Conservation (phyloP, 257 asterid genomes). For the Salvia rosmarinus region DNA sequence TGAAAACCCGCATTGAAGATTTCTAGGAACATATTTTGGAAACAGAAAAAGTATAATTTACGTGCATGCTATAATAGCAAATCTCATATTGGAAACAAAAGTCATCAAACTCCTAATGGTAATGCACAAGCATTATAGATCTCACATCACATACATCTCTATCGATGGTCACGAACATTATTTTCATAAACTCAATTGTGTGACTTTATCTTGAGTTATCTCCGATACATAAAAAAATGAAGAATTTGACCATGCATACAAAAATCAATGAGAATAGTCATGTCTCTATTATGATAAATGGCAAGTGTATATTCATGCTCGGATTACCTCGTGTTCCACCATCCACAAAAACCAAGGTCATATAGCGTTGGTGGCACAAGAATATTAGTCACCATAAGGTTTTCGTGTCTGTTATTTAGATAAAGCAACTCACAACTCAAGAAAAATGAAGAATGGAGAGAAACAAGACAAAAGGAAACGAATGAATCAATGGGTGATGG, state of each 20-base stretch:
- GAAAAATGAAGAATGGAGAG: slow-evolving; percentile 22
- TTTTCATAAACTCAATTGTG: not conserved
- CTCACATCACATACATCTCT: not conserved
- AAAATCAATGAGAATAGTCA: not conserved
- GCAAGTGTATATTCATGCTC: slow-evolving; percentile 11
- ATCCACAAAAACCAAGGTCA: slow-evolving; percentile 93
- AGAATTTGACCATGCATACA: slow-evolving; percentile 9
- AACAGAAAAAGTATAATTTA: not conserved
- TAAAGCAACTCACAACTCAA: slow-evolving; percentile 87
- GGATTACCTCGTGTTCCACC: slow-evolving; percentile 79
- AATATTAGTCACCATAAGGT: slow-evolving; percentile 71
- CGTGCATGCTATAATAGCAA: not conserved
- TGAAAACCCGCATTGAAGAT: no score
- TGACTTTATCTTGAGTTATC: not conserved
- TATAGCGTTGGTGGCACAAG: slow-evolving; percentile 87
- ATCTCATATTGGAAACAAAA: slow-evolving; percentile 2
- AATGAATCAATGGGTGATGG: slow-evolving; percentile 9
- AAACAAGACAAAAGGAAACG: slow-evolving; percentile 17
- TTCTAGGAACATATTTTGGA: no score
- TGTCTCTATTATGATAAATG: slow-evolving; percentile 8
- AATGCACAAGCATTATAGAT: slow-evolving; percentile 26
- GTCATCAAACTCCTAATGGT: slow-evolving; percentile 3
- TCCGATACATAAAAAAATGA: not conserved
- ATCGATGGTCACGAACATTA: slow-evolving; percentile 11
- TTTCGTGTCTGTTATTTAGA: slow-evolving; percentile 84